Base-by-base conservation (phyloP, 2,329 filamentous ascomycete genomes). In the Sporothrix inflata region DNA sequence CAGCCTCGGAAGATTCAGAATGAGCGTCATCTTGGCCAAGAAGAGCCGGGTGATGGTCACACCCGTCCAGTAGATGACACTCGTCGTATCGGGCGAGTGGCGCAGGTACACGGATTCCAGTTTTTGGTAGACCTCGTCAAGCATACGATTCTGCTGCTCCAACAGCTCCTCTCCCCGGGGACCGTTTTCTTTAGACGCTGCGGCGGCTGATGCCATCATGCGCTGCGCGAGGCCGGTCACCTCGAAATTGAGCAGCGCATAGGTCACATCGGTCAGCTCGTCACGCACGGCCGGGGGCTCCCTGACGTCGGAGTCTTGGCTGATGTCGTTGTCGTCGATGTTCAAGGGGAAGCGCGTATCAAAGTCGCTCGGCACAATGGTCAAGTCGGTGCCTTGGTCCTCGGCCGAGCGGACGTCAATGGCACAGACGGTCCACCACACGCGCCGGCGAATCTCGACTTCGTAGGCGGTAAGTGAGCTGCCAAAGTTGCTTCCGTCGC, bases 11-110 rank as follows among this genome's bases (percentile, higher is more conserved):
- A 95, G 90, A 77, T 95, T 92, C 2, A 93, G 86, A 73, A 94
- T 86, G 47, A 96, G 85, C 82, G 90, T 93, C 84, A 94, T 89
- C 80, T 94, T 95, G 69, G 90, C 90, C 81, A 94, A 88, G 74
- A 94, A 89, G 42, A 95, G 84, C 11, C 91, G 88, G 3, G 89
- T 86, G 30, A 75, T 75, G 1, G 74, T 79, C 1, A 83, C 73
- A 0, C 76, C 76, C 0, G 83, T 80, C 83, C 84, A 84, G 69
- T 81, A 79, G 0, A 74, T 67, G 24, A 83, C 78, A 67, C 80
- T 79, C 0, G 72, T 76, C 1, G 77, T 69, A 3, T 82, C 78
- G 1, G 74, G 76, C 0, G 79, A 75, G 75, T 84, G 81, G 49
- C 80, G 81, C 16, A 86, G 78, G 72, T 84, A 87, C 0, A 79